Evolutionary conservation across 345 rosid genomes (phyloP), one percentile per base, ranked within the genome.

Genomic region (Linum usitatissimum): DNA sequence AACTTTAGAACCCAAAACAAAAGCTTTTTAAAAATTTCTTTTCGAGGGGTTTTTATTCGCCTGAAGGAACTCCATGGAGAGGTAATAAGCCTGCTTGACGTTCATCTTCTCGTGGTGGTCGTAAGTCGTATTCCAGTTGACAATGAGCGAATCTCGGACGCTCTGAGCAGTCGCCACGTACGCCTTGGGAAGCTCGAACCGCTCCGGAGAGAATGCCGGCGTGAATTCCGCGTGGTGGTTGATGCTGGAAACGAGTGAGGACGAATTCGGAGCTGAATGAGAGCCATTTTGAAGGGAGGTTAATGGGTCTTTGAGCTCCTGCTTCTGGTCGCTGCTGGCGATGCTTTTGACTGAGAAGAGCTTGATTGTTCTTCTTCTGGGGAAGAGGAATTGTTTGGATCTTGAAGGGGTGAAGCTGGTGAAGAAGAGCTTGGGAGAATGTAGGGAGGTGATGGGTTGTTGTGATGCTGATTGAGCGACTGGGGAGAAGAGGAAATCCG

Each of bases 61-160:
- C 86, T 82, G 82, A 18, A 82, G 71, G 67, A 21, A 82, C 79
- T 82, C 82, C 86, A 82, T 82, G 3, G 90, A 84, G 28, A 84
- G 68, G 64, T 84, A 84, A 71, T 78, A 80, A 10, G 83, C 85
- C 69, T 78, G 86, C 76, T 84, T 82, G 14, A 61, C 78, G 64
- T 80, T 78, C 13, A 57, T 65, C 68, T 75, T 84, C 63, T 82
- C 78, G 21, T 77, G 75, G 65, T 70, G 73, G 30, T 72, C 66
- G 51, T 68, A 68, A 0, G 85, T 84, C 1, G 83, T 70, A 68
- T 84, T 84, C 87, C 84, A 80, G 34, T 82, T 84, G 51, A 82
- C 69, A 53, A 82, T 70, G 19, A 84, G 77, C 20, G 72, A 60
- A 65, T 84, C 85, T 0, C 77, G 78, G 38, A 77, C 80, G 30